These are phyloP conservation scores for Pyracantha coccinea DNA, from an alignment of 331 rosid species.

Conservation along the genomic window DNA sequence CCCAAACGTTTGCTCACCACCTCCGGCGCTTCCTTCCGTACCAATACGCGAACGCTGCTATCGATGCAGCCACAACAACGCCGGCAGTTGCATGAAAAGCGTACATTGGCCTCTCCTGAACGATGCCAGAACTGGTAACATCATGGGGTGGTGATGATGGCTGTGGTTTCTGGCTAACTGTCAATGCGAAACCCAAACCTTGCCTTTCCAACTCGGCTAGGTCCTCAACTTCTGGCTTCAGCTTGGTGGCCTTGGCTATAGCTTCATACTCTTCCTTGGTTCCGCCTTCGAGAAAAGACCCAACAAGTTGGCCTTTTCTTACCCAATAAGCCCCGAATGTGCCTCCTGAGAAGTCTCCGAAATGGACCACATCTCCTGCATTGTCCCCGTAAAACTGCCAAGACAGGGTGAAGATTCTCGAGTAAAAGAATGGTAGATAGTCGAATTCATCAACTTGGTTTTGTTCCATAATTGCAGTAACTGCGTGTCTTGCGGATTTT, in stretches of 20 bases:
- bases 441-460: conserved; percentile 63
- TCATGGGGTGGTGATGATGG: conserved; percentile 30
- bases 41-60: conserved; percentile 79
- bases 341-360: conserved; percentile 66
- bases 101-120: conserved; percentile 54
- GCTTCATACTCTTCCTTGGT: conserved; percentile 68
- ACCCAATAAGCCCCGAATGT: conserved; percentile 93
- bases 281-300: conserved; percentile 74
- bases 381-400: conserved; percentile 97
- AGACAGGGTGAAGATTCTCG: conserved; percentile 80
- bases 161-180: conserved; percentile 41
- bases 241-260: conserved; percentile 59
- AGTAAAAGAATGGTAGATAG: conserved; percentile 91
- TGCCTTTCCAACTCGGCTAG: conserved; percentile 65
- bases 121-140: conserved; percentile 26
- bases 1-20: conserved; percentile 46
- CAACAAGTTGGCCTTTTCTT: conserved; percentile 72
- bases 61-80: conserved; percentile 69
- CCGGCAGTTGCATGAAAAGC: conserved; percentile 84
- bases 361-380: conserved; percentile 74
- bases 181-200: conserved; percentile 66
- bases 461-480: conserved; percentile 69
- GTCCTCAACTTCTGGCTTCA: conserved; percentile 71
- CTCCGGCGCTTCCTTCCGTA: conserved; percentile 81
- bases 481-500: conserved; percentile 75